Base-by-base conservation (phyloP, 495 filamentous ascomycete genomes). In the Polyplosphaeria fusca region DNA sequence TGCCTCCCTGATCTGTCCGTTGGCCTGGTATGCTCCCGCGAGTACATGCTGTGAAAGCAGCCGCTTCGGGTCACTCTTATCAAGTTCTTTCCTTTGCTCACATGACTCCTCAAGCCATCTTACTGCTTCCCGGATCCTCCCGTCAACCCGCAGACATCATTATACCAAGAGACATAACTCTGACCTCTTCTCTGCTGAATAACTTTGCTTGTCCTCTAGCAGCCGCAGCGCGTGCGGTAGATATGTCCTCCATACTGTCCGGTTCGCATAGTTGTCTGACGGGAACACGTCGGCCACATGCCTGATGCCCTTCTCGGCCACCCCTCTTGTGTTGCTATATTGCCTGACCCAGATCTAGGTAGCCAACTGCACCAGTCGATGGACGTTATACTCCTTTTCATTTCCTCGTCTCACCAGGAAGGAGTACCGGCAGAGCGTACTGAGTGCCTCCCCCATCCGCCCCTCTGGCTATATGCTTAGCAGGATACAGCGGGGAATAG, bases 161-260 rank as follows among this genome's bases (percentile, higher is more conserved):
- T 56, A 60, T 4, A 67, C 49, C 26, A n/a, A 43, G 0, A 60
- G 40, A 58, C 60, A 52, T 26, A 67, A 30, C 32, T 47, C 22
- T 16, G 46, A 25, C 46, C 32, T 60, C 48, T 57, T 42, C 30
- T 52, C 22, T 1, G 22, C 38, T 20, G 47, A 2, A 4, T 27
- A 39, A n/a, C 11, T 12, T 40, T 52, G 44, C 32, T 43, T 32
- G 23, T 49, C 26, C 16, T 50, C 14, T 0, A 53, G 40, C 26
- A 60, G 45, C 2, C 60, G 55, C 39, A 53, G 25, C 3, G 71
- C 70, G 59, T 75, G 74, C 35, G 72, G 71, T 14, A 75, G 11
- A 18, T 68, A 65, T 47, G 53, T 49, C 27, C 62, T 57, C 69
- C 68, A 71, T 14, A 61, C 30, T 38, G 13, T 42, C 20, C 61